A percentile compares a stretch with the other conserved stretches of the same genome.
Conservation (phyloP, 495 filamentous ascomycete species). For the Aspergillus diversus region DNA sequence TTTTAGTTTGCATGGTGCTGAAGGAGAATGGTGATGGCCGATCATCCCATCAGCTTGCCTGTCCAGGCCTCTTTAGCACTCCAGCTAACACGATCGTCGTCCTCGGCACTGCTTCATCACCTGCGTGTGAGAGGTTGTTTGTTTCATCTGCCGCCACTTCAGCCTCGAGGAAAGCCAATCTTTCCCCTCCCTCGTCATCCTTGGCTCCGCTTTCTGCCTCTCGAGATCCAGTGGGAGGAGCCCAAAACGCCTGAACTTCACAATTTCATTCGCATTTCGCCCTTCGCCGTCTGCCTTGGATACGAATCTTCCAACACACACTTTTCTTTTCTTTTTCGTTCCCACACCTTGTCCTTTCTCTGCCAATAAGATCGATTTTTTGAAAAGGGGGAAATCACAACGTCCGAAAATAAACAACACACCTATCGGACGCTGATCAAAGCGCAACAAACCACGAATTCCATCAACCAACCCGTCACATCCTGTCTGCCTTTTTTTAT, state of each 20-base stretch:
- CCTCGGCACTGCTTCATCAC: slow-evolving; percentile 9
- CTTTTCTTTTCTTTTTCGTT: slow-evolving; percentile 11
- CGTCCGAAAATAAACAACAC: slow-evolving; percentile 11
- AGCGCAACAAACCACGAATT: slow-evolving; percentile 2
- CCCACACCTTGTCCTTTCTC: not conserved
- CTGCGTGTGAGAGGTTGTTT: slow-evolving; percentile 6
- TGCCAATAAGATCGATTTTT: slow-evolving; percentile 2
- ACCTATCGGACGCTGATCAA: slow-evolving; percentile 17
- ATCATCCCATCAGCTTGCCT: slow-evolving; percentile 13
- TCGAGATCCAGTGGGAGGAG: not conserved
- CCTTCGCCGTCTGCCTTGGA: slow-evolving; percentile 9
- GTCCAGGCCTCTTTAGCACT: not conserved
- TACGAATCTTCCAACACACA: slow-evolving; percentile 8
- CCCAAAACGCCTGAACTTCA: not conserved
- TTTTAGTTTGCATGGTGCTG: not conserved
- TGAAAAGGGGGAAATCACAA: not conserved
- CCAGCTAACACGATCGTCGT: slow-evolving; percentile 16
- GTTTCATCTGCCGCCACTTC: slow-evolving; percentile 31
- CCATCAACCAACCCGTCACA: not conserved
- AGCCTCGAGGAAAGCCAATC: slow-evolving; percentile 14
- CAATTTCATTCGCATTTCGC: slow-evolving; percentile 5
- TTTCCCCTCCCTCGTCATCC: slow-evolving; percentile 1
- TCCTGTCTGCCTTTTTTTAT: not conserved
- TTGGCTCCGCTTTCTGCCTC: slow-evolving; percentile 10
- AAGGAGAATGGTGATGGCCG: slow-evolving; percentile 8